Base-by-base conservation (phyloP, 2,329 filamentous ascomycete genomes). In the Magnaporthiopsis poae region DNA sequence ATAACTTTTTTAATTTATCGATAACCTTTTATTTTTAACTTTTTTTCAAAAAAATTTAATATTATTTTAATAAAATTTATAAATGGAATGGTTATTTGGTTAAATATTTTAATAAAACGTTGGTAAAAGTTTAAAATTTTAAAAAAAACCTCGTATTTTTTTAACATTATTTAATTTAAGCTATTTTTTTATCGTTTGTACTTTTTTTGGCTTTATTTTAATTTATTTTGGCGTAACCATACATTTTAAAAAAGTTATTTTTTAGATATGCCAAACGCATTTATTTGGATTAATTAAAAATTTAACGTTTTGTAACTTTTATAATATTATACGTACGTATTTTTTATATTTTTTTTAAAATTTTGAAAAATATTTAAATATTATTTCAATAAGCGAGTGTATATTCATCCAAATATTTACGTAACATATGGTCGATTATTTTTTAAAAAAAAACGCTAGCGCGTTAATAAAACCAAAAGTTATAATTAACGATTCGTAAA, bases 81-180 rank as follows among this genome's bases (percentile, higher is more conserved):
- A 11, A 77, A 61, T 3, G 67, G 71, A 21, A 27, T 60, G 2
- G 65, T 67, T 2, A 74, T 68, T 9, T 61, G 25, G 4, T 68
- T 71, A 63, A 72, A 77, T 4, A 62, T 60, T 13, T 68, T 63
- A 15, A 77, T 74, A 67, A 76, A 77, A 15, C 68, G 60, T 60
- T 67, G 13, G 63, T 77, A 77, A 61, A 75, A 77, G 67, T 77
- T 77, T 7, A 68, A 66, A 66, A 76, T 77, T 0, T 71, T 68
- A 4, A 21, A 76, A 25, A 65, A 76, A 76, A 1, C 66, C 60
- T 67, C 73, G 68, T 7, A 75, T 65, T 2, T 75, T 68, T 35
- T 69, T 68, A 13, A 69, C 61, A 21, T 27, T 69, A 5, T 15
- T 64, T 0, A n/a, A 60, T 25, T 67, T 8, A 66, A 61, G 5